These are phyloP conservation scores for Artemisia argyi DNA, from an alignment of 129 eudicot genomes.

Conservation along the genomic window DNA sequence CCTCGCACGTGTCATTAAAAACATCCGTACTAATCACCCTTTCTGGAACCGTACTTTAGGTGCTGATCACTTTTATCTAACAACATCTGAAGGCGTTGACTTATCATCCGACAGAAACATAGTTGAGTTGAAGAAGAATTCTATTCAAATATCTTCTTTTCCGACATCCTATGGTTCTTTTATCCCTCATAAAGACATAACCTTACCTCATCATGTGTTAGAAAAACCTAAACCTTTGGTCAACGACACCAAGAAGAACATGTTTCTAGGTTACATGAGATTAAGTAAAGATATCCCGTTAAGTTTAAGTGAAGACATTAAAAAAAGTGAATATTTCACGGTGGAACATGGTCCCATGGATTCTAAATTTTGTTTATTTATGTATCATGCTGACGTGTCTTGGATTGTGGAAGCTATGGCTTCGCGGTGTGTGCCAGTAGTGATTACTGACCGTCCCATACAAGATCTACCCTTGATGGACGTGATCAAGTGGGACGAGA, in stretches of 20 bases:
- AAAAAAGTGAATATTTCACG: slow-evolving; percentile 37
- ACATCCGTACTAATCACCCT: slow-evolving; percentile 44
- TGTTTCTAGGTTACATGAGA: slow-evolving; percentile 53
- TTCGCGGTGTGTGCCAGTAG: slow-evolving; percentile 78
- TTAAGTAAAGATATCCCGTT: slow-evolving; percentile 21
- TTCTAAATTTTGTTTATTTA: slow-evolving; percentile 67
- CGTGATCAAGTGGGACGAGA: slow-evolving; percentile 73
- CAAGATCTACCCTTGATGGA: slow-evolving; percentile 94
- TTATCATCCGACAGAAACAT: slow-evolving; percentile 61
- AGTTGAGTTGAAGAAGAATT: slow-evolving; percentile 82
- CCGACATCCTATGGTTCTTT: slow-evolving; percentile 64
- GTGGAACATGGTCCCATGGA: slow-evolving; percentile 40
- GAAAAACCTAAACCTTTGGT: slow-evolving; percentile 20
- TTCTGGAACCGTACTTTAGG: slow-evolving; percentile 90
- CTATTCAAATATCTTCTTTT: slow-evolving; percentile 68
- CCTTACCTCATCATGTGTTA: slow-evolving; percentile 46
- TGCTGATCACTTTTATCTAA: slow-evolving; percentile 83
- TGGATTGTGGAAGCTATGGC: slow-evolving; percentile 74
- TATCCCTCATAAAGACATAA: slow-evolving; percentile 86
- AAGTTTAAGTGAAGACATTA: slow-evolving; percentile 37
- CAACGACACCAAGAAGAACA: slow-evolving; percentile 8
- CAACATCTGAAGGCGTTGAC: slow-evolving; percentile 60
- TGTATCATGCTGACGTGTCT: slow-evolving; percentile 56
- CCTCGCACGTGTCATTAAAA: slow-evolving; percentile 51
- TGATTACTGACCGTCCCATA: slow-evolving; percentile 83